Percentiles rank a stretch among this genome's conserved stretches.
phyloP scores from a whole-genome alignment of 768 basidiomycete genomes.

The Leccinum subtestaceum region DNA sequence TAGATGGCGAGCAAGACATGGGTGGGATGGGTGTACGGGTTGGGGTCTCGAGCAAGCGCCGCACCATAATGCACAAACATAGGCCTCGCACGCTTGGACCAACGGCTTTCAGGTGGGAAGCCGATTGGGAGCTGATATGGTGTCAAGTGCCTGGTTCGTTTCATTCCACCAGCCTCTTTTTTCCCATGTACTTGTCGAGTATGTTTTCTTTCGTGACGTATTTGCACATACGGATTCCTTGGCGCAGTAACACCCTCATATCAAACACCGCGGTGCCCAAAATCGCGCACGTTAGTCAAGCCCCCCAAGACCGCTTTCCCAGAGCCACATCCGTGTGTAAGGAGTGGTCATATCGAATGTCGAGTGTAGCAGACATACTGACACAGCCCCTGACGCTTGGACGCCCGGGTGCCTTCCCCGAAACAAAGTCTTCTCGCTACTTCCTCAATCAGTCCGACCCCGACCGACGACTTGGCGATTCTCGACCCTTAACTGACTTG shows the following conservation, averaged over 20 bases:
- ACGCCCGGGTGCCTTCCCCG: conserved; percentile 11
- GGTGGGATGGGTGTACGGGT: conserved; percentile 11
- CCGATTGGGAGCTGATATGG: conserved; percentile 89
- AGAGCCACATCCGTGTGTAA: background rate
- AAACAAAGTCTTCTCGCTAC: conserved; percentile 15
- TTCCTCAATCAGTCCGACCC: conserved; percentile 25
- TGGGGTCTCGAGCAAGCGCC: conserved; percentile 21
- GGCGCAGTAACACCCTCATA: background rate
- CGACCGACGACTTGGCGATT: background rate
- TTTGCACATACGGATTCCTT: background rate
- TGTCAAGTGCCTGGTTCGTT: conserved; percentile 23
- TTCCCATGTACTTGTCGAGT: conserved; percentile 23
- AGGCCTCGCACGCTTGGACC: conserved; percentile 99
- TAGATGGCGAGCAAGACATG: conserved; percentile 36
- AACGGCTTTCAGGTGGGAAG: conserved; percentile 70
- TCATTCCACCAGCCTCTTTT: conserved; percentile 6
- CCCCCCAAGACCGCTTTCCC: conserved; percentile 4
- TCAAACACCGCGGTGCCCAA: background rate
- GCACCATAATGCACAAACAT: conserved; percentile 78
- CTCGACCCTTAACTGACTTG: conserved; percentile 1
- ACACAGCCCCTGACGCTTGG: conserved; percentile 17
- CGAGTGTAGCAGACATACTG: background rate
- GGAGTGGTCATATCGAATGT: too few species aligned
- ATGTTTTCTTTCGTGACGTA: conserved; percentile 11
- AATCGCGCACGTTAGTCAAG: background rate